Base-by-base conservation (phyloP, 805 yeast genomes). In the Metschnikowia hibisci region DNA sequence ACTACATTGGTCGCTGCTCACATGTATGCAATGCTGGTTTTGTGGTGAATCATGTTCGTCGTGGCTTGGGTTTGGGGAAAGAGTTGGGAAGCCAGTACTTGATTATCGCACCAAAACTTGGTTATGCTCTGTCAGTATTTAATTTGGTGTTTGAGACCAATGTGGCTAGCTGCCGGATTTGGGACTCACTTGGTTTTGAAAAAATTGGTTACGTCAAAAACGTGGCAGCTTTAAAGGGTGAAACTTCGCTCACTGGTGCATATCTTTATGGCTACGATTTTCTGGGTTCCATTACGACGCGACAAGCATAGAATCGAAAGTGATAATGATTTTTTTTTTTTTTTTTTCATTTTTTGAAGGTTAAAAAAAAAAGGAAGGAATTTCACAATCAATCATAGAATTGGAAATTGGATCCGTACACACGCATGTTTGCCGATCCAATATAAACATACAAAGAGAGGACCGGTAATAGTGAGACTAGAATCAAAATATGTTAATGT, bases 1-100 rank as follows among this genome's bases (percentile, higher is more conserved):
- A 90, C 62, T 90, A 89, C 58, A 64, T 72, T 2, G 96, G 95
- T 7, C 75, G 96, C 45, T 82, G 91, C 49, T 80, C 93, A 0
- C 96, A 90, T 56, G 82, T 79, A 23, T 87, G 96, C 56, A 90
- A 90, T 60, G 96, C 82, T 0, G 96, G 95, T 0, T 90, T 90
- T 57, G 59, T 88, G 9, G 96, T 90, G 6, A 76, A 76, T 45
- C 69, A 71, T 7, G 50, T 50, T 0, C 66, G 67, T 20, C 73
- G 97, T 48, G 93, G 95, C 0, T 61, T 71, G 36, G 82, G 84
- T 8, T 62, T 87, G 12, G 96, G 96, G 1, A 71, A 66, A 28
- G 74, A 74, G n/a, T 57, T 90, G 57, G 97, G 95, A 4, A 66
- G 66, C 43, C 65, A 74, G 33, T 90, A 86, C 58, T 58, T 88